phyloP scores from a whole-genome alignment of 2,329 filamentous ascomycete species.

The Paraphoma chrysanthemicola region DNA sequence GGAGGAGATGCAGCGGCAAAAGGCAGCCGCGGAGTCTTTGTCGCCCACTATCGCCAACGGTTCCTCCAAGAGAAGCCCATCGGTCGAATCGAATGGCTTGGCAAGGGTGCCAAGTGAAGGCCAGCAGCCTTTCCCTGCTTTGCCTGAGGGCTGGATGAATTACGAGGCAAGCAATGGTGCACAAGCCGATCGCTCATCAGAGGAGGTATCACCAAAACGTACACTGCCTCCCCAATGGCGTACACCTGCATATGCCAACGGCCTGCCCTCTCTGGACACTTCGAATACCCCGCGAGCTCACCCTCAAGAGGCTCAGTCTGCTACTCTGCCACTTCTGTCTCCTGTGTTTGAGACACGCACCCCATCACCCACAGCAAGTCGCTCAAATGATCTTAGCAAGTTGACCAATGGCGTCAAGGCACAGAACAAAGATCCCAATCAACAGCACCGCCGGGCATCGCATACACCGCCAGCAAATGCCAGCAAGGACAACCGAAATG shows the following conservation, averaged over 20 bases:
- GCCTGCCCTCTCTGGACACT: constrained; percentile 41
- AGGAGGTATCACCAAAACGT: constrained; percentile 40
- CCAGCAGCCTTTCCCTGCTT: constrained; percentile 32
- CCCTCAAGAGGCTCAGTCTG: constrained; percentile 46
- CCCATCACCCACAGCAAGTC: constrained; percentile 69
- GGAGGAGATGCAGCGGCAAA: constrained; percentile 43
- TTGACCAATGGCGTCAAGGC: constrained; percentile 35
- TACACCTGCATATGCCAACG: constrained; percentile 35
- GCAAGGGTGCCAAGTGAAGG: constrained; percentile 30
- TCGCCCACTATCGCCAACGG: constrained; percentile 35
- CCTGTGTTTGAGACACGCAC: constrained; percentile 78
- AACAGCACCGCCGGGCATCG: constrained; percentile 36
- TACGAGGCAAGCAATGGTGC: constrained; percentile 33
- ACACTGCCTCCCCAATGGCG: constrained; percentile 41
- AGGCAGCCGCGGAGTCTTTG: constrained; percentile 23
- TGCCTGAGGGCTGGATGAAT: constrained; percentile 38
- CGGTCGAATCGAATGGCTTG: constrained; percentile 27
- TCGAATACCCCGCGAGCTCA: constrained; percentile 54
- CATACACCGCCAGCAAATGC: constrained; percentile 27
- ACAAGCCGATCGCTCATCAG: constrained; percentile 20
- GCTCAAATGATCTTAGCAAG: constrained; percentile 46
- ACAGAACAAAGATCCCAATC: constrained; percentile 35
- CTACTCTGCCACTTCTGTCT: constrained; percentile 63
- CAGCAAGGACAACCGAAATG: constrained; percentile 33
- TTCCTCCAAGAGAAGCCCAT: constrained; percentile 22